Evolutionary conservation across 1,284 basidiomycete species (phyloP), one percentile per base, ranked within the genome.

Genomic region (Wolfiporia cocos): DNA sequence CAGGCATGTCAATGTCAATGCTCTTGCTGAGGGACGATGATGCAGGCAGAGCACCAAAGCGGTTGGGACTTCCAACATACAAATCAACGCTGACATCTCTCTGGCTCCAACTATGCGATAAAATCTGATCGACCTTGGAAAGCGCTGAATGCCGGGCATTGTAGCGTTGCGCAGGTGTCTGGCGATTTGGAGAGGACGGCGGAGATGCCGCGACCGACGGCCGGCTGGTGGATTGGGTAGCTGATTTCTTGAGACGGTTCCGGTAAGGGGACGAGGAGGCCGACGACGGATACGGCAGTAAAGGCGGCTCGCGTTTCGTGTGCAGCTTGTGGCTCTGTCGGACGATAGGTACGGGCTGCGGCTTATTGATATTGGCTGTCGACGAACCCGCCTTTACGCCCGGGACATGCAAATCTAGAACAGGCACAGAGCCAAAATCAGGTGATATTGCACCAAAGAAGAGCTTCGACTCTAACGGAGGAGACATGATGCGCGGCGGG

Each of bases 381-480:
- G n/a, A 18, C 5, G 39, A 20, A 6, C 10, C 11, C 28, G 22
- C n/a, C 15, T 31, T 15, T 28, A 26, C 32, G 3, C 34, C 37
- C 4, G 43, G 36, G 30, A 46, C 14, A 2, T 36, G 43, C 26
- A 52, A 33, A 39, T 48, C 34, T 20, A 54, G 46, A 11, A 42
- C 41, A 2, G 55, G 51, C 2, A 42, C 44, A 4, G 48, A 47
- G 0, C 49, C 52, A 35, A 54, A 53, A 22, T 49, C 34, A 1
- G 48, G 45, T n/a, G 42, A 32, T 21, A 52, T 34, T 12, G 36
- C 6, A n/a, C 49, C 51, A 46, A 66, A 67, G 48, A 61, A 61
- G 4, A 67, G 54, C 39, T 56, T 50, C 5, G 61, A 59, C 34
- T 65, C 56, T 12, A 67, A 54, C 10, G 64, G 59, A 23, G 58